Evolutionary conservation across 768 basidiomycete genomes (phyloP), one percentile per base, ranked within the genome.

Genomic region (Termitomyces sp.): DNA sequence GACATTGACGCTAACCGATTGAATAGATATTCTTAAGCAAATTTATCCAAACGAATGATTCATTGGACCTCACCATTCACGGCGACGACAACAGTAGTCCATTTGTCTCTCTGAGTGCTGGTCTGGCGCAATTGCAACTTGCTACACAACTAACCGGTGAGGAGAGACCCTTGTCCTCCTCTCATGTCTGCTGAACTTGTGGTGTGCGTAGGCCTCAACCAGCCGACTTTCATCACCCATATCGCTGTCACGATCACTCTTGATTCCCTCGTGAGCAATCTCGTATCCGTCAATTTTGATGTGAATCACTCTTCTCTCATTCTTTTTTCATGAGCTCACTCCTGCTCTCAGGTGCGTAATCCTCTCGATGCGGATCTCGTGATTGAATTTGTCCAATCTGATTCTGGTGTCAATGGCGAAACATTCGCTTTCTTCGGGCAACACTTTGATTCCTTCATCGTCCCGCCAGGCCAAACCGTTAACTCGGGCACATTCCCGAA

Each of bases 41-140:
- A 34, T 88, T 87, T 67, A 74, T 89, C 42, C 81, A 83, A 65
- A 77, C 75, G 0, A 73, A 70, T 24, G 64, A 77, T 42, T 52
- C 60, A 8, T 64, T 89, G 34, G 70, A 78, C 6, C 64, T 87
- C 55, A 75, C 72, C 0, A 83, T 88, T 62, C 68, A 79, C 58
- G 88, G 88, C 22, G 86, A 88, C 62, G 54, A 67, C 2, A 62
- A 67, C 17, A 82, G 85, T 62, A 80, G 84, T 2, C 86, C 87
- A 2, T 87, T 85, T 64, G 73, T 64, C 6, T 85, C 86, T 1
- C 65, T 90, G 49, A 68, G 73, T 50, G 74, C 74, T 1, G 86
- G 80, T 0, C 70, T 89, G 6, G 71, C 80, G 12, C 78, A 80
- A 30, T 68, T 88, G 21, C 71, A 72, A 12, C 67, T 88, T 32